A percentile compares a stretch with the other conserved stretches of the same genome.
phyloP scores from a whole-genome alignment of 768 basidiomycete species.

The Mycena rebaudengoi region DNA sequence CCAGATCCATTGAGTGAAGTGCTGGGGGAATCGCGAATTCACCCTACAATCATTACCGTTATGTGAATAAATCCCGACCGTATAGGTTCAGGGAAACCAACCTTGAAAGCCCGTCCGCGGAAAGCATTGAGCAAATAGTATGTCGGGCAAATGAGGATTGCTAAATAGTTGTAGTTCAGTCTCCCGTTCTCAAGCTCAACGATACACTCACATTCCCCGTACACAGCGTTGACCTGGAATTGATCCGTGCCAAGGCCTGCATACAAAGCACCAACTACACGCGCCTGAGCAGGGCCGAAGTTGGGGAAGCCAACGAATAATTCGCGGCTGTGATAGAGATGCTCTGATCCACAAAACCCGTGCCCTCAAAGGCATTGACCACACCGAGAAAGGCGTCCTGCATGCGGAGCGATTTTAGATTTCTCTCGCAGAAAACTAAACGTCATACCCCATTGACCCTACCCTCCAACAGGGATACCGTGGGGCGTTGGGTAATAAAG shows the following conservation, averaged over 20 bases:
- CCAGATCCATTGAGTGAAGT: slow-evolving; percentile 31
- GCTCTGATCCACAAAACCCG: slow-evolving; percentile 32
- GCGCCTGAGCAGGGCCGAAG: slow-evolving; percentile 7
- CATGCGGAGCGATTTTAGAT: not conserved
- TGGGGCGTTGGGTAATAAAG: slow-evolving; percentile 43
- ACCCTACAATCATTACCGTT: slow-evolving; percentile 15
- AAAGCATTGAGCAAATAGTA: slow-evolving; percentile 42
- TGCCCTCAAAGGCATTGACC: slow-evolving; percentile 42
- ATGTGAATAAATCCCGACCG: too few species aligned
- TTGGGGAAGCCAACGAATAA: slow-evolving; percentile 33
- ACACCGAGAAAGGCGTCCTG: slow-evolving; percentile 33
- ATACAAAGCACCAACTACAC: slow-evolving; percentile 23
- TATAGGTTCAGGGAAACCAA: not conserved
- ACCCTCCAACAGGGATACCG: slow-evolving; percentile 34
- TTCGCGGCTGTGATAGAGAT: slow-evolving; percentile 15
- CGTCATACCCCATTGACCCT: slow-evolving; percentile 42
- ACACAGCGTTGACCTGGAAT: slow-evolving; percentile 27
- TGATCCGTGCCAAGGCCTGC: slow-evolving; percentile 14
- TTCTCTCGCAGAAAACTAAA: not conserved
- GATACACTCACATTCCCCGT: slow-evolving; percentile 37
- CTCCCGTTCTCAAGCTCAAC: too few species aligned
- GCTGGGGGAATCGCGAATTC: slow-evolving; percentile 40
- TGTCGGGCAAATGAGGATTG: slow-evolving; percentile 47
- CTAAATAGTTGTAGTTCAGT: too few species aligned
- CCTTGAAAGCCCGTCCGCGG: slow-evolving; percentile 41